Evolutionary conservation across 139 green algal genomes (phyloP), one percentile per base, ranked within the genome.

Genomic region (Zygnema circumcarinatum): DNA sequence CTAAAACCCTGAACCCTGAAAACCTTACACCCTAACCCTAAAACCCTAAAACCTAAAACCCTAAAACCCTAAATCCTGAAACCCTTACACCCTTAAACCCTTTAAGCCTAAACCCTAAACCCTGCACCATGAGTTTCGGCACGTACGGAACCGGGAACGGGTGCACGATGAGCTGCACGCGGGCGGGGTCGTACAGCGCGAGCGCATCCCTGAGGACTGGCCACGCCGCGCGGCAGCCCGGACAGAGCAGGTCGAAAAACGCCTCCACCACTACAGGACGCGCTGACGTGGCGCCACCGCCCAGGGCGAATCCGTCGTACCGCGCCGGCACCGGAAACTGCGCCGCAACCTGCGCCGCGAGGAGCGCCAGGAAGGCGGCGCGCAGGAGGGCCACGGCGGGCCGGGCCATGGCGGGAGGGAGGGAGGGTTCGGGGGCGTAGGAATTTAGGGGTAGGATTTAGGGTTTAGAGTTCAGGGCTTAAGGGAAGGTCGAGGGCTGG

Each of bases 91-190:
- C n/a, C n/a, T n/a, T n/a, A n/a, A n/a, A n/a, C n/a, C n/a, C n/a
- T n/a, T n/a, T n/a, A n/a, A n/a, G n/a, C n/a, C n/a, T n/a, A n/a
- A n/a, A n/a, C n/a, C n/a, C n/a, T n/a, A n/a, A n/a, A n/a, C n/a
- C n/a, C n/a, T n/a, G n/a, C n/a, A n/a, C n/a, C n/a, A n/a, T n/a
- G n/a, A n/a, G n/a, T n/a, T n/a, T n/a, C n/a, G n/a, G 2, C 75
- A 83, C 75, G 11, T 62, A 83, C 75, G 75, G 75, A 3, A 83
- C 31, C 25, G 75, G 75, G 7, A 83, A 83, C 32, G 75, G 75
- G 75, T 83, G 75, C 31, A 83, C 75, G 7, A 83, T 83, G 20
- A 83, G 47, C 36, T 83, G 75, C 2, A 83, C 2, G 2, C 2
- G 21, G 3, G 2, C 11, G 2, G 2, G 2, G 32, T 33, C n/a